These are phyloP conservation scores for Smittium culicis DNA, from an alignment of 371 early-diverging fungal genomes.

Conservation along the genomic window DNA sequence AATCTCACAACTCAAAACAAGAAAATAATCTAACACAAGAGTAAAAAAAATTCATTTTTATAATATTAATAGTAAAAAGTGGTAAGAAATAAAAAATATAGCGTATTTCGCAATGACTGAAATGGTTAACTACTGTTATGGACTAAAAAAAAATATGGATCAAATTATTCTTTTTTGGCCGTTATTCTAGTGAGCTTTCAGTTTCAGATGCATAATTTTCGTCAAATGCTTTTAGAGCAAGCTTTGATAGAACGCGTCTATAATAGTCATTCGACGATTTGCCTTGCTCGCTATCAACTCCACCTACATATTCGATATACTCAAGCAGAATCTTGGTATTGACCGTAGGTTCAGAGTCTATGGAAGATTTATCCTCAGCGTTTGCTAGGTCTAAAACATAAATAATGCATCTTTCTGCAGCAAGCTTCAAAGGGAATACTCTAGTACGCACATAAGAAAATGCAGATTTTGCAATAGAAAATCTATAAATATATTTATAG, in stretches of 20 bases:
- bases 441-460: conserved; percentile 50
- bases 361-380: not conserved
- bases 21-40: too few species aligned
- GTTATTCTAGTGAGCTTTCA: too few species aligned
- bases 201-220: conserved; percentile 29
- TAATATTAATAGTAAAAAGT: too few species aligned
- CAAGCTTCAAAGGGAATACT: conserved; percentile 62
- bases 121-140: too few species aligned
- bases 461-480: conserved; percentile 36
- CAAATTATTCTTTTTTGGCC: too few species aligned
- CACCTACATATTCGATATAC: conserved; percentile 37
- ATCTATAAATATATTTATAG: conserved; percentile 39
- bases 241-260: conserved; percentile 42
- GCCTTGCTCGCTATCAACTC: conserved; percentile 33
- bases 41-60: too few species aligned
- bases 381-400: conserved; percentile 42
- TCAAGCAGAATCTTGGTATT: conserved; percentile 28
- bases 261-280: conserved; percentile 38
- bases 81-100: too few species aligned
- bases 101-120: too few species aligned
- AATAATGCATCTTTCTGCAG: conserved; percentile 62
- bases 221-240: conserved; percentile 33
- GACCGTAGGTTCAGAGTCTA: conserved; percentile 15
- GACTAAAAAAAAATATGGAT: too few species aligned
- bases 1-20: too few species aligned